Percentiles rank a stretch among this genome's conserved stretches.
Conservation (phyloP, 148 eudicot genomes). For the Oxyria digyna region DNA sequence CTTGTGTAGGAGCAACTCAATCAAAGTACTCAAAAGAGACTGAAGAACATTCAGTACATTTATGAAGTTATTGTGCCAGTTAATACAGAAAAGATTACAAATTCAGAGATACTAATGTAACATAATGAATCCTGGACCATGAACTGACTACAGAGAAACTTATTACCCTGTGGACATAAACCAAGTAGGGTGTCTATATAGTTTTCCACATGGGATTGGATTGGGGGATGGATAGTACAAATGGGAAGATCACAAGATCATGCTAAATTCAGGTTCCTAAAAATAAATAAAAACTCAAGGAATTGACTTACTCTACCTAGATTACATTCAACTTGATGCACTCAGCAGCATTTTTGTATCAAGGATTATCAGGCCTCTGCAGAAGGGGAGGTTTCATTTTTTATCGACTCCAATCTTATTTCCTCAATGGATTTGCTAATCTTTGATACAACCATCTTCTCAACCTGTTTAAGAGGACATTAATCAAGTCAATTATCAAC, state of each 20-base stretch:
- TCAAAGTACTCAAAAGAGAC: neutral
- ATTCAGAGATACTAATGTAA: neutral
- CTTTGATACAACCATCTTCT: constrained; percentile 58
- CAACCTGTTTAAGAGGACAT: constrained; percentile 37
- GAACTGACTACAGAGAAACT: neutral
- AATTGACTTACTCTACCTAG: neutral
- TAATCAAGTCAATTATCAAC: neutral
- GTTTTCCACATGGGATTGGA: neutral
- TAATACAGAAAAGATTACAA: neutral
- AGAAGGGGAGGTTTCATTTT: neutral
- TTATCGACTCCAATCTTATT: constrained; percentile 11
- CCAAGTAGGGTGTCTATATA: neutral
- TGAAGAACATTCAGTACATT: neutral
- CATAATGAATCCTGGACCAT: neutral
- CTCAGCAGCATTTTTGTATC: too few relatives aligned
- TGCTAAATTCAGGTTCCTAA: neutral
- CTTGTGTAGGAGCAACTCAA: neutral
- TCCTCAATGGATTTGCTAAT: constrained; percentile 58
- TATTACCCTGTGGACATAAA: neutral
- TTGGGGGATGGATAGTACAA: neutral
- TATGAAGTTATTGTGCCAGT: neutral
- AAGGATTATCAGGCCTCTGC: neutral
- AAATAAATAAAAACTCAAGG: neutral
- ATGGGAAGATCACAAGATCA: neutral
- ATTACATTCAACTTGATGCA: neutral